Conservation (phyloP, 129 eudicot genomes). For the Flaveria sonorensis region DNA sequence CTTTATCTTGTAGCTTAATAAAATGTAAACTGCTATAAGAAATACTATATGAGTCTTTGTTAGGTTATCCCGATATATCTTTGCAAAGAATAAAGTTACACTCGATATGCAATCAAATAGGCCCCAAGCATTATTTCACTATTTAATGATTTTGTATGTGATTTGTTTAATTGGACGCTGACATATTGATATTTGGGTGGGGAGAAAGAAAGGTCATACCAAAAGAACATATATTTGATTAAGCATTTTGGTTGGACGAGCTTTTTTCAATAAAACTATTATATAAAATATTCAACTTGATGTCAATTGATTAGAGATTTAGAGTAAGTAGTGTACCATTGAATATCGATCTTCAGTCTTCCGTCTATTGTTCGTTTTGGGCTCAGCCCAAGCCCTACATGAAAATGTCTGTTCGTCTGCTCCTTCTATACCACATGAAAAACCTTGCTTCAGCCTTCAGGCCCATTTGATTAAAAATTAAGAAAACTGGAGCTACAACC, state of each 20-base stretch:
- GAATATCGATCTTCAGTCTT: background rate
- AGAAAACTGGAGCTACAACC: no score
- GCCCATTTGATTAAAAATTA: background rate
- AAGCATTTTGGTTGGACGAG: background rate
- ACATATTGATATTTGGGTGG: conserved; percentile 1
- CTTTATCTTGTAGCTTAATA: background rate
- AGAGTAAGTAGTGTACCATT: no score
- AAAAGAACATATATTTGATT: conserved; percentile 8
- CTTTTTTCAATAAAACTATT: background rate
- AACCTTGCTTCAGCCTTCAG: background rate
- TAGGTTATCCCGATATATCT: no score
- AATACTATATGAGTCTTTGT: no score
- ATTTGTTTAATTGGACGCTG: conserved; percentile 21
- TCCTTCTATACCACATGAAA: background rate
- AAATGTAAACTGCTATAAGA: background rate
- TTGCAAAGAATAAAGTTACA: no score
- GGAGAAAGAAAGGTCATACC: conserved; percentile 7
- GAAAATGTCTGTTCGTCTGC: background rate
- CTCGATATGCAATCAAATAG: background rate
- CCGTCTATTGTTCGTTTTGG: background rate
- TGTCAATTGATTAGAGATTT: background rate
- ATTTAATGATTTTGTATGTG: background rate
- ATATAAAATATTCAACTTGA: background rate
- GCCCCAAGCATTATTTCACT: conserved; percentile 19
- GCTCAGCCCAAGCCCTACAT: background rate